phyloP scores from a whole-genome alignment of 257 asterid species.

The Hygrophila difformis region DNA sequence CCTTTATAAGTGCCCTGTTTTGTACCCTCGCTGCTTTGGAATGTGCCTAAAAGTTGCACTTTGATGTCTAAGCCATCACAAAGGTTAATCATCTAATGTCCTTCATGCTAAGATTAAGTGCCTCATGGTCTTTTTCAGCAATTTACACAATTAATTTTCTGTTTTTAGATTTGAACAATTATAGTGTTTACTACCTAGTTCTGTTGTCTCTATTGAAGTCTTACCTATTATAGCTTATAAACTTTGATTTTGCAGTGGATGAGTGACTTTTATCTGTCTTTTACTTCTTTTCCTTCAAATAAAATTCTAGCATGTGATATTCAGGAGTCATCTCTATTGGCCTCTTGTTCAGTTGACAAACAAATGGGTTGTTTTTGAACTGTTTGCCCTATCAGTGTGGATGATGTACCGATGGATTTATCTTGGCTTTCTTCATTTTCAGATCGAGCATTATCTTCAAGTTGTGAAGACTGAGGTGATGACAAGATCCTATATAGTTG shows the following conservation, averaged over 20 bases:
- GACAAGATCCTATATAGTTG: slow-evolving; percentile 75
- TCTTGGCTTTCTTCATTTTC: slow-evolving; percentile 20
- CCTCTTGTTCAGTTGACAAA: not conserved
- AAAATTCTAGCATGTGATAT: not conserved
- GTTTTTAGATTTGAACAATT: too few species aligned
- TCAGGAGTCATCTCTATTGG: not conserved
- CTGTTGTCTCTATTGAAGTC: too few species aligned
- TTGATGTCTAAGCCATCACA: too few species aligned
- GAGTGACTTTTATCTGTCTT: not conserved
- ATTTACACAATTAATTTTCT: too few species aligned
- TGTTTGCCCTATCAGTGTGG: not conserved
- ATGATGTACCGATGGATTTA: slow-evolving; percentile 11
- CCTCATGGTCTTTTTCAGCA: too few species aligned
- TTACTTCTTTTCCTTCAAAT: too few species aligned
- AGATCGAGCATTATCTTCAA: slow-evolving; percentile 96
- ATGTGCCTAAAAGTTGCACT: too few species aligned
- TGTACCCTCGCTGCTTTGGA: not conserved
- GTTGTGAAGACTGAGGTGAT: slow-evolving; percentile 89
- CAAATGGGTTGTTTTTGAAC: not conserved
- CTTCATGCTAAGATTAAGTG: not conserved
- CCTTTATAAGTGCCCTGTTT: not conserved
- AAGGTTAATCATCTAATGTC: not conserved
- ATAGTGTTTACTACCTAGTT: too few species aligned
- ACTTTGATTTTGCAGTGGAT: not conserved
- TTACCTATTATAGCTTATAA: too few species aligned